Evolutionary conservation across 2,329 filamentous ascomycete species (phyloP), one percentile per base, ranked within the genome.

Genomic region (Clathrospora elynae): DNA sequence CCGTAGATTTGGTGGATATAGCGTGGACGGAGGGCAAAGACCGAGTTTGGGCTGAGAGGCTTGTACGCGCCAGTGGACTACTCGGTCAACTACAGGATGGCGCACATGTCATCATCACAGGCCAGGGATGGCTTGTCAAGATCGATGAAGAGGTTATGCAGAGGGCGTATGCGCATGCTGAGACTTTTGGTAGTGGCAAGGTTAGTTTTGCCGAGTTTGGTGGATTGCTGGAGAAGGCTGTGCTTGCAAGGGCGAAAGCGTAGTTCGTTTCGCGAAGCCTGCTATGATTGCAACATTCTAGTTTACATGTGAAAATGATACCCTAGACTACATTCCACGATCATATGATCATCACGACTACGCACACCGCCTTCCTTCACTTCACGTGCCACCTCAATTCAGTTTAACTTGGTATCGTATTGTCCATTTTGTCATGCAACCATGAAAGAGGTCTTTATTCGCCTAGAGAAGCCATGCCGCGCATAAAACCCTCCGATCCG

Each of bases 1-100:
- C 47, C 2, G 64, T 66, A 14, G 58, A 70, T 57, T 46, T 78
- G 40, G 67, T 62, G 14, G 70, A 71, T 18, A 67, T 76, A 17
- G 73, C 70, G 33, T 66, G 57, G 45, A 50, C 47, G 17, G 68
- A 77, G 36, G 73, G 71, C 1, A 73, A 68, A 17, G 70, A 72
- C 42, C 59, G 57, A 26, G 51, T 71, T 26, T 76, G 73, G 72
- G 61, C 76, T 6, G 73, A 75, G 56, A 62, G 64, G 36, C 52
- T 77, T 34, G 53, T 77, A 7, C 68, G 66, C 42, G 73, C 71
- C 13, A 60, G 57, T 47, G 73, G 75, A 1, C 14, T 75, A 59
- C 22, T 73, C 55, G 29, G 59, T 13, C 62, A 62, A 32, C 37
- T 57, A 14, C 53, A 53, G 6, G 59, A 56, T 10, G 59, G 49